Evolutionary conservation across 2,329 filamentous ascomycete species (phyloP), one percentile per base, ranked within the genome.

Genomic region (Magnaporthiopsis poae): DNA sequence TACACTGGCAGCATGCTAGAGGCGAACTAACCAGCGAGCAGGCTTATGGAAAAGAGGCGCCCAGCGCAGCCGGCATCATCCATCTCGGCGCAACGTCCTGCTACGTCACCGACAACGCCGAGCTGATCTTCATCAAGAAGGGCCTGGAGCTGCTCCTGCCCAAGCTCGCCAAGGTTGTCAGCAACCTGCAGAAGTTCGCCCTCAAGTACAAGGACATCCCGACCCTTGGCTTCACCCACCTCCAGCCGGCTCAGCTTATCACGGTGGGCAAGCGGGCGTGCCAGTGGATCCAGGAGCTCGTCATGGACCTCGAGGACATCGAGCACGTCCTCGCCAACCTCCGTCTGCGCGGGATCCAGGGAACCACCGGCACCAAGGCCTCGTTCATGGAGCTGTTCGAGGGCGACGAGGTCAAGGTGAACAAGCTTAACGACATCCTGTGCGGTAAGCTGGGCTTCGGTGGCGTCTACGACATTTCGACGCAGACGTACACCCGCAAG

Each of bases 131-230:
- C 72, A 84, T 92, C 72, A 81, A 87, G 31, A 86, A 92, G 68
- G 92, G 86, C 7, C 79, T 96, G 67, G 86, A 94, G 71, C 78
- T 96, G n/a, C 76, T 96, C 4, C 80, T 90, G 11, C 86, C 86
- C 52, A 96, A 93, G 77, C 78, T 96, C 8, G 91, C 91, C 65
- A 91, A 87, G 71, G 88, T 92, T 66, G 88, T 96, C 70, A 79
- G 85, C 69, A 92, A 92, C 77, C 82, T 96, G 35, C 81, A 84
- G 31, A 76, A 82, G 39, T 95, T 96, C 75, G 89, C 92, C 5
- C 75, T 88, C 68, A 75, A 92, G 74, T 88, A 81, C 84, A 69
- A 68, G 67, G 70, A 69, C 65, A 63, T 68, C 59, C 68, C 68
- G 9, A 70, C 66, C 12, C 65, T 69, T 12, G 65, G 66, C 36